These are phyloP conservation scores for Pichia sp. DNA, from an alignment of 1,139 yeast species.

Conservation along the genomic window DNA sequence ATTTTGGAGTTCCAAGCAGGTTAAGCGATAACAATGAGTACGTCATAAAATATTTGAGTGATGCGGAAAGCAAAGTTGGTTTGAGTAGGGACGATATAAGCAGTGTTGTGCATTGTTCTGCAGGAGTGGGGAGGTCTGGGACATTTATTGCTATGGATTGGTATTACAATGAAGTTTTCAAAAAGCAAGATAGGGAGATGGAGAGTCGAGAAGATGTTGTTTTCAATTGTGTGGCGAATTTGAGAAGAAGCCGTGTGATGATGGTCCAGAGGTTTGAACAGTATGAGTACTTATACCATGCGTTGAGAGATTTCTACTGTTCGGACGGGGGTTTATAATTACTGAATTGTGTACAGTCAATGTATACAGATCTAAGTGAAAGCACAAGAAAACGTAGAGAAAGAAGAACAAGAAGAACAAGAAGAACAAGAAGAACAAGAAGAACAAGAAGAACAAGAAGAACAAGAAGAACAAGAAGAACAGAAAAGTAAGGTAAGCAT, in stretches of 20 bases:
- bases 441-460: too few species aligned
- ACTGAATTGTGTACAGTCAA: neutral
- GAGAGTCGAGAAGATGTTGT: conserved; percentile 21
- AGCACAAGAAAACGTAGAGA: neutral
- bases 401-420: neutral
- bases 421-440: neutral
- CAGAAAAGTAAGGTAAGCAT: neutral
- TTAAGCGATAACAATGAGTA: conserved; percentile 36
- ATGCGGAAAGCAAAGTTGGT: too few species aligned
- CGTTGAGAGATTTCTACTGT: conserved; percentile 14
- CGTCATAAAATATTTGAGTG: too few species aligned
- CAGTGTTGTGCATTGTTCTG: conserved; percentile 65
- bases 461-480: too few species aligned
- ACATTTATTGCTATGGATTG: conserved; percentile 70
- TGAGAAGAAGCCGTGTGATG: conserved; percentile 29
- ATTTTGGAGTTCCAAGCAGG: conserved; percentile 42
- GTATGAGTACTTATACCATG: conserved; percentile 28
- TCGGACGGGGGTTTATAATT: too few species aligned
- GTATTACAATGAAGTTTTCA: conserved; percentile 25
- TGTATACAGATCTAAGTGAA: neutral
- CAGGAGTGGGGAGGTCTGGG: conserved; percentile 84
- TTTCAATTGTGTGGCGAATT: conserved; percentile 22
- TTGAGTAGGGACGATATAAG: neutral
- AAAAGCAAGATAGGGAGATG: neutral
- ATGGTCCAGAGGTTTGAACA: conserved; percentile 33